These are phyloP conservation scores for Aegle marmelos DNA, from an alignment of 345 rosid species.

Conservation along the genomic window DNA sequence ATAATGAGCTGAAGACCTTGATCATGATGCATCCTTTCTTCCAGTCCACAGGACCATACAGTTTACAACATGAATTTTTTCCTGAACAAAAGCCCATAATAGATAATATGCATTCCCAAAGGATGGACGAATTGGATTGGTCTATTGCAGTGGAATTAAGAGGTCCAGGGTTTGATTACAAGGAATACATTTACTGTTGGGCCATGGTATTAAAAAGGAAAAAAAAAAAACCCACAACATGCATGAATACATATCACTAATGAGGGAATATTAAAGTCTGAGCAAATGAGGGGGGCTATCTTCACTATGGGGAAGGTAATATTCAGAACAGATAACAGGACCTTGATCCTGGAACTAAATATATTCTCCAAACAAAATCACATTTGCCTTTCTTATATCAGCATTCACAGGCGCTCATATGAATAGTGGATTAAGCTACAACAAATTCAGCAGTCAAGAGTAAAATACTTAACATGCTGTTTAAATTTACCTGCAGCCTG, in stretches of 20 bases:
- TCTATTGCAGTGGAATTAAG: too few relatives aligned
- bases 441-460: background rate
- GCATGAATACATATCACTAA: background rate
- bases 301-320: background rate
- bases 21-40: too few relatives aligned
- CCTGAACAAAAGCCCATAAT: background rate
- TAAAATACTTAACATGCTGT: background rate
- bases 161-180: too few relatives aligned
- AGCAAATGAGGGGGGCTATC: background rate
- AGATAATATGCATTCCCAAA: background rate
- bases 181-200: too few relatives aligned
- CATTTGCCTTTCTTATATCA: background rate
- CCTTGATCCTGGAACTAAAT: background rate
- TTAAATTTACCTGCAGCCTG: conserved; percentile 53
- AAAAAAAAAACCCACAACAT: background rate
- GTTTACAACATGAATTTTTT: background rate
- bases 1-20: background rate
- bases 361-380: background rate
- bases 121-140: too few relatives aligned
- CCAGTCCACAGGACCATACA: background rate
- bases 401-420: background rate
- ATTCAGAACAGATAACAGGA: background rate
- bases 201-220: background rate
- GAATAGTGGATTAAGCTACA: background rate
- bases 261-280: background rate